phyloP scores from a whole-genome alignment of 1,284 basidiomycete species.

The Flammula alnicola region DNA sequence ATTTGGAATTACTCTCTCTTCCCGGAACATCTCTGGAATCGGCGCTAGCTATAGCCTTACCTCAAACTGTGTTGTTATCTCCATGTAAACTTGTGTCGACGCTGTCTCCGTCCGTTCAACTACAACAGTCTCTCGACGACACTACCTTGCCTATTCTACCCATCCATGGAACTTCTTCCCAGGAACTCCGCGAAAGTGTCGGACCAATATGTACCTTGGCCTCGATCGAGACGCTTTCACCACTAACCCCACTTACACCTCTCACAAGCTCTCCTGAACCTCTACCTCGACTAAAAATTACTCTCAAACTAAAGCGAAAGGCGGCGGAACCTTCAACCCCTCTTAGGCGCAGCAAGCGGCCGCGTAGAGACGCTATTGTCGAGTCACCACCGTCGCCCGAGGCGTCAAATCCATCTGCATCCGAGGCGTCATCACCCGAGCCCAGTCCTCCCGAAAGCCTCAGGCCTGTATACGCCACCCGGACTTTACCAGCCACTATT shows the following conservation, averaged over 20 bases:
- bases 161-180: background rate
- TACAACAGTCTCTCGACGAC: background rate
- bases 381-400: constrained; percentile 15
- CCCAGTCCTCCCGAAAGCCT: constrained; percentile 1
- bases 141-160: background rate
- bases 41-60: background rate
- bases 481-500: constrained; percentile 53
- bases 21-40: background rate
- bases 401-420: background rate
- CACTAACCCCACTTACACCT: constrained; percentile 27
- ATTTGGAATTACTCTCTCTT: background rate
- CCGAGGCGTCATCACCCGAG: constrained; percentile 5
- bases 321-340: constrained; percentile 11
- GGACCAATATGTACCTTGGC: background rate
- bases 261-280: constrained; percentile 20
- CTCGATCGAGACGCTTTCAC: constrained; percentile 15
- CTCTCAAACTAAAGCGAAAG: constrained; percentile 23
- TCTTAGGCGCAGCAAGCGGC: constrained; percentile 25
- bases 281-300: constrained; percentile 19
- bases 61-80: constrained; percentile 21
- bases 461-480: constrained; percentile 30
- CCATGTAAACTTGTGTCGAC: constrained; percentile 23
- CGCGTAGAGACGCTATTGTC: constrained; percentile 14
- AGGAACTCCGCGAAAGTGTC: background rate
- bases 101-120: background rate